Conservation (phyloP, 78 protist species). For the Tieghemostelium lacteum region DNA sequence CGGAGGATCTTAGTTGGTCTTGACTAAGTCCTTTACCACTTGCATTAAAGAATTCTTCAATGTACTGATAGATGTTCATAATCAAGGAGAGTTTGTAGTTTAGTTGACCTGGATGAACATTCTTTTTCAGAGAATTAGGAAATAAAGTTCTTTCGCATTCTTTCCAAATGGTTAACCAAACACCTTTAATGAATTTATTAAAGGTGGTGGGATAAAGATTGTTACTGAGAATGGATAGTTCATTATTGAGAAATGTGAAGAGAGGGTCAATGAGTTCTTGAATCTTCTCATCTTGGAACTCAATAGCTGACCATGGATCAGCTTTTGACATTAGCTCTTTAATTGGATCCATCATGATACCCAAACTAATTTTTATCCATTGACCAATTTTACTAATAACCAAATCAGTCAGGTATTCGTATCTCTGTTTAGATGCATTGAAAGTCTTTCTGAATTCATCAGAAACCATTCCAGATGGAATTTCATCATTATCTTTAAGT, state of each 20-base stretch:
- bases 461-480: not conserved
- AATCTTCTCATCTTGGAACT: not conserved
- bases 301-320: not conserved
- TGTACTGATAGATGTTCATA: not conserved
- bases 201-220: conserved; percentile 55
- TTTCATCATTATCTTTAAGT: too few species aligned
- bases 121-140: not conserved
- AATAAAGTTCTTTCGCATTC: conserved; percentile 22
- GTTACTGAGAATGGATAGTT: conserved; percentile 33
- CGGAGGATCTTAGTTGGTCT: conserved; percentile 23
- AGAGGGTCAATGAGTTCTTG: not conserved
- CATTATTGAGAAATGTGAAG: conserved; percentile 7
- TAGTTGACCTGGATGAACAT: not conserved
- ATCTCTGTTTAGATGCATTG: not conserved
- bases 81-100: not conserved
- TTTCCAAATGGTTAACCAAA: conserved; percentile 42
- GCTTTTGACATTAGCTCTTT: not conserved
- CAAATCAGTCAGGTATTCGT: conserved; percentile 39
- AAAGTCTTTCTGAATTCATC: conserved; percentile 14
- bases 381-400: conserved; percentile 32
- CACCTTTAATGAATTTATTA: conserved; percentile 25
- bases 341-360: not conserved
- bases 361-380: conserved; percentile 2
- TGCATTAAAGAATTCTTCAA: conserved; percentile 44
- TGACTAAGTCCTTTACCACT: conserved; percentile 29